phyloP scores from a whole-genome alignment of 2,329 filamentous ascomycete genomes.

The Colletotrichum navitas region DNA sequence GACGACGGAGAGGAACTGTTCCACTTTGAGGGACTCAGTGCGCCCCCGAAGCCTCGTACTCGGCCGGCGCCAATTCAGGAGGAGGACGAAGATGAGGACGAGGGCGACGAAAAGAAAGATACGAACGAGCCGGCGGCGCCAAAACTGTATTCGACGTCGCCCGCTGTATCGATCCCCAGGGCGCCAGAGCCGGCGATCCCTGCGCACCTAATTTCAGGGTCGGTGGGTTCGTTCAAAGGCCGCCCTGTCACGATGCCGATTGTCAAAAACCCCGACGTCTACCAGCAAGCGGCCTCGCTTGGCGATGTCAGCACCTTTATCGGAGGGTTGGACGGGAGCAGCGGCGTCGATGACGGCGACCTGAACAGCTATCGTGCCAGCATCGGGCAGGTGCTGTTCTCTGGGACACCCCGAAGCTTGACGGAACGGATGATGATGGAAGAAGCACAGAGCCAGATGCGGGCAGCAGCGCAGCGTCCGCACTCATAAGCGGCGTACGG shows the following conservation, averaged over 20 bases:
- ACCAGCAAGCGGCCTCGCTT: constrained; percentile 61
- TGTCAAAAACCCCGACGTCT: constrained; percentile 62
- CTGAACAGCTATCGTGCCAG: constrained; percentile 59
- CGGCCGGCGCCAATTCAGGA: constrained; percentile 48
- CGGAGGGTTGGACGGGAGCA: constrained; percentile 65
- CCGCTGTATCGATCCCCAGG: constrained; percentile 57
- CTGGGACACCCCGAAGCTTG: constrained; percentile 61
- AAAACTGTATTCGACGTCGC: constrained; percentile 58
- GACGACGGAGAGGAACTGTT: constrained; percentile 57
- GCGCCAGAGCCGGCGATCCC: constrained; percentile 46
- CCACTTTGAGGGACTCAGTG: constrained; percentile 57
- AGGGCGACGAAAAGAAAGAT: constrained; percentile 46
- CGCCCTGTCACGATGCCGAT: constrained; percentile 65
- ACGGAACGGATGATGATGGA: constrained; percentile 64
- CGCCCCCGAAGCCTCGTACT: constrained; percentile 47
- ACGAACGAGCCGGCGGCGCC: constrained; percentile 40
- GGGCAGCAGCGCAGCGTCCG: constrained; percentile 39
- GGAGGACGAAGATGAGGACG: constrained; percentile 53
- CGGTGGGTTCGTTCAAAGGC: constrained; percentile 67
- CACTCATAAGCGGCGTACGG: constrained; percentile 21
- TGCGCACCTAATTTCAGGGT: constrained; percentile 49
- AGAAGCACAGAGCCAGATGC: constrained; percentile 54
- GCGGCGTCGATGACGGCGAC: constrained; percentile 61
- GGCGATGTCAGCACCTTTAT: constrained; percentile 65
- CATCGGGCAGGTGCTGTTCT: constrained; percentile 55